These are phyloP conservation scores for Phytophthora foliorum DNA, from an alignment of 352 stramenopile genomes.

Conservation along the genomic window DNA sequence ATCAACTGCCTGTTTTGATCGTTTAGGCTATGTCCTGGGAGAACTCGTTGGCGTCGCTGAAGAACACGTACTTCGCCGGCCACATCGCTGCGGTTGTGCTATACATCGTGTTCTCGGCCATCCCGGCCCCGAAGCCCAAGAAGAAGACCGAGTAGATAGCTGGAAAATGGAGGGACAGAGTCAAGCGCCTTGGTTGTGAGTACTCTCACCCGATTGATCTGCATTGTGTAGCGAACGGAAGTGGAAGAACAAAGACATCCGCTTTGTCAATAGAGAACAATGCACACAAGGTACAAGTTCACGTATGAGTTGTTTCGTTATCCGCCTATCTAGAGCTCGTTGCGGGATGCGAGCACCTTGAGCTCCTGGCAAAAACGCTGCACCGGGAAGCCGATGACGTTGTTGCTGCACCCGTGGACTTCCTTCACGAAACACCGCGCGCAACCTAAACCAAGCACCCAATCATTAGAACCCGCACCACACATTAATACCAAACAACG, in stretches of 20 bases:
- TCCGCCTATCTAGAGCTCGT: conserved; percentile 47
- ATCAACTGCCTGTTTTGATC: neutral
- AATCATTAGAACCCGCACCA: neutral
- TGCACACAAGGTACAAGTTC: conserved; percentile 23
- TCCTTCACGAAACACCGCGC: conserved; percentile 84
- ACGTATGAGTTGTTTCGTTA: neutral
- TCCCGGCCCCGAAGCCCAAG: conserved; percentile 61
- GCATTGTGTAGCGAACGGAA: conserved; percentile 6
- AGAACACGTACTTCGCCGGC: conserved; percentile 77
- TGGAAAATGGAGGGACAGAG: conserved; percentile 13
- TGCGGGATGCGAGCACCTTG: conserved; percentile 42
- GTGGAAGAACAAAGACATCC: conserved; percentile 18
- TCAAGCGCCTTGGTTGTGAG: conserved; percentile 22
- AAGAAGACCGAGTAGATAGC: conserved; percentile 65
- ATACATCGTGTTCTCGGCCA: conserved; percentile 75
- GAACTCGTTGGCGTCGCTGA: conserved; percentile 65
- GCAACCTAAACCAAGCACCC: conserved; percentile 33
- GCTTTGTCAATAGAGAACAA: conserved; percentile 36
- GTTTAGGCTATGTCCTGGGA: conserved; percentile 73
- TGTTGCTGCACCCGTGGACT: conserved; percentile 92
- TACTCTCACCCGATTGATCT: conserved; percentile 23
- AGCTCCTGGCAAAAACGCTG: conserved; percentile 81
- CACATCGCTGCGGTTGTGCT: conserved; percentile 75
- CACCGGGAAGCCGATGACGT: conserved; percentile 92
- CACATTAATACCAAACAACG: neutral